Evolutionary conservation across 2,329 filamentous ascomycete genomes (phyloP).

Genomic region (Talaromyces pinophilus): DNA sequence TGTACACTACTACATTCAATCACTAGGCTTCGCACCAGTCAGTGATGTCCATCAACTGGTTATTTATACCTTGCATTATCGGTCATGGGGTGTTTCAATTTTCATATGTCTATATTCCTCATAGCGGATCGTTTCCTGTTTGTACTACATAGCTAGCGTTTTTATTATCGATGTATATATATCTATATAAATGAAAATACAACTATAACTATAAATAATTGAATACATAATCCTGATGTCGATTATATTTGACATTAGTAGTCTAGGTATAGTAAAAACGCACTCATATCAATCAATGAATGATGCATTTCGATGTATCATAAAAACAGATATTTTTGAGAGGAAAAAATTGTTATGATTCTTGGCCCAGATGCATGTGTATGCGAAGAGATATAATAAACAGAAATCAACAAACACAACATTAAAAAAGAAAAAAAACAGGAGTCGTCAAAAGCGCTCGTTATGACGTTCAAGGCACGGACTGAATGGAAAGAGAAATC

Average conservation of each 20-base stretch:
- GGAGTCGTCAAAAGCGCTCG: slow-evolving; percentile 1
- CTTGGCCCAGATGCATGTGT: slow-evolving; percentile 1
- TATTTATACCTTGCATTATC: neutral
- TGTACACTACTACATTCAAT: slow-evolving; percentile 1
- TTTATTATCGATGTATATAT: slow-evolving; percentile 7
- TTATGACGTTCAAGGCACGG: neutral
- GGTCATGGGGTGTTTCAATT: neutral
- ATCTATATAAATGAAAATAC: neutral
- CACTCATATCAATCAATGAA: no score
- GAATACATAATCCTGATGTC: neutral
- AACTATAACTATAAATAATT: neutral
- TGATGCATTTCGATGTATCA: neutral
- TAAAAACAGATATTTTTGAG: neutral
- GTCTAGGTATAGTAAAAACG: neutral
- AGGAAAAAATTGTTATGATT: neutral
- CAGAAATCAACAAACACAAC: neutral
- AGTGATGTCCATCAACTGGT: neutral
- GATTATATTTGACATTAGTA: neutral
- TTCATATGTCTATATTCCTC: neutral
- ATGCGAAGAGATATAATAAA: neutral
- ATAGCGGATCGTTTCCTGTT: neutral
- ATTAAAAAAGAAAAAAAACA: neutral
- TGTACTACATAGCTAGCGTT: slow-evolving; percentile 2
- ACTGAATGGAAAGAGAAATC: slow-evolving; percentile 16
- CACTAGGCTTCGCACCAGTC: neutral